phyloP scores from a whole-genome alignment of 352 stramenopile genomes.

The Phytophthora chlamydospora region DNA sequence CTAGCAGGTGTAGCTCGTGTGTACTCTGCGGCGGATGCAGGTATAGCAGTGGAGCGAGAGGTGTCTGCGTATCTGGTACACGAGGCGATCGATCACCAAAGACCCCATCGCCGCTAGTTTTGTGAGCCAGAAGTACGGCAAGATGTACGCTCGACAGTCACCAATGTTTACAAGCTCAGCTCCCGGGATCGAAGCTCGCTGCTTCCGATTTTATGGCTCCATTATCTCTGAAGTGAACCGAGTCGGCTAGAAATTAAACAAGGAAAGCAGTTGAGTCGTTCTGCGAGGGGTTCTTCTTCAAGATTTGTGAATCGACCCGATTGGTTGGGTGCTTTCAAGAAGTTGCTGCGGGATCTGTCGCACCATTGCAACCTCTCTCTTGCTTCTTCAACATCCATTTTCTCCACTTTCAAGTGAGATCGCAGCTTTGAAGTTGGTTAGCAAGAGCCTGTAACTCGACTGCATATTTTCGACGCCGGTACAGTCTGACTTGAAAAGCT shows the following conservation, averaged over 20 bases:
- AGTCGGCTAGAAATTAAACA: conserved; percentile 53
- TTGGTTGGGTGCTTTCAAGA: conserved; percentile 47
- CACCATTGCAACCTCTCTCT: conserved; percentile 34
- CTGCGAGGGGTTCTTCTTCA: conserved; percentile 48
- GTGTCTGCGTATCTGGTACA: conserved; percentile 50
- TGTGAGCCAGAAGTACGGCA: conserved; percentile 54
- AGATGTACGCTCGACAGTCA: conserved; percentile 70
- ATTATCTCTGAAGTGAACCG: not conserved
- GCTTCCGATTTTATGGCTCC: not conserved
- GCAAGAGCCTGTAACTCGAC: conserved; percentile 25
- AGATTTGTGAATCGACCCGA: conserved; percentile 45
- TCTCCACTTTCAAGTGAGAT: conserved; percentile 36
- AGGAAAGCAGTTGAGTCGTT: conserved; percentile 63
- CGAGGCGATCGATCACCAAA: conserved; percentile 72
- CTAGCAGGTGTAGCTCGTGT: conserved; percentile 58
- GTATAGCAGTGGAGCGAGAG: conserved; percentile 36
- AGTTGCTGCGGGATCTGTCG: conserved; percentile 25
- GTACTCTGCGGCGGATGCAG: conserved; percentile 52
- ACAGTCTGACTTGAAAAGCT: conserved; percentile 29
- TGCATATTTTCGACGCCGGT: not conserved
- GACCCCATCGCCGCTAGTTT: conserved; percentile 49
- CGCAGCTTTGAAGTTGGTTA: conserved; percentile 27
- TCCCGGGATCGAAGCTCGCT: not conserved
- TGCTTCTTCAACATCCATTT: conserved; percentile 46
- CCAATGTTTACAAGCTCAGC: conserved; percentile 62